phyloP scores from a whole-genome alignment of 345 rosid species.

The Populus alba region DNA sequence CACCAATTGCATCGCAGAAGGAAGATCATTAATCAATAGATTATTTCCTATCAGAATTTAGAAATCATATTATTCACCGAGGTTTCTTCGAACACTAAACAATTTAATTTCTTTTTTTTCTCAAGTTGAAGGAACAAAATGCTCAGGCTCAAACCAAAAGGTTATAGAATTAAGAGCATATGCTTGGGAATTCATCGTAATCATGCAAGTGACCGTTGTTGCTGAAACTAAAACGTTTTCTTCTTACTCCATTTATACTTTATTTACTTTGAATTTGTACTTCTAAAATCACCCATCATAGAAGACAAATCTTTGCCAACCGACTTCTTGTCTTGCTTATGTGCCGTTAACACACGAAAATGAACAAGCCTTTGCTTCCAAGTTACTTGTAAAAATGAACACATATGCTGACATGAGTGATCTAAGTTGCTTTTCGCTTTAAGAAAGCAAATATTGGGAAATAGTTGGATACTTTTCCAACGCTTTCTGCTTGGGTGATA shows the following conservation, averaged over 20 bases:
- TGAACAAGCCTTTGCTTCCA: conserved; percentile 29
- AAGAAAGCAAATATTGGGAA: conserved; percentile 24
- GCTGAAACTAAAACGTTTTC: background rate
- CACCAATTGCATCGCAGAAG: background rate
- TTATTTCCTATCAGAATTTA: background rate
- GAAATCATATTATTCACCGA: background rate
- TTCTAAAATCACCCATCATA: background rate
- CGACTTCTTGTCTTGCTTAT: background rate
- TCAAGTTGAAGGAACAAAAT: background rate
- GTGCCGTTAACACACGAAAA: background rate
- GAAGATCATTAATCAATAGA: background rate
- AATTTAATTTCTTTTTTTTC: no score
- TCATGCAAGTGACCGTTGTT: background rate
- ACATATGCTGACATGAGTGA: background rate
- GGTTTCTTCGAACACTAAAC: background rate
- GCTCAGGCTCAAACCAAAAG: background rate
- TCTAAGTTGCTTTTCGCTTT: conserved; percentile 17
- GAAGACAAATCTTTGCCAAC: background rate
- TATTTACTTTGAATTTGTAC: background rate
- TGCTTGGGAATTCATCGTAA: background rate
- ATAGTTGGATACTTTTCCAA: conserved; percentile 20
- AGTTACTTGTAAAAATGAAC: conserved; percentile 3
- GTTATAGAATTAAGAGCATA: background rate
- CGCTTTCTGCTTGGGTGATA: conserved; percentile 19
- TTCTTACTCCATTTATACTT: background rate